Base-by-base conservation (phyloP, 176 grass and related monocot genomes). In the Oryza coarctata region DNA sequence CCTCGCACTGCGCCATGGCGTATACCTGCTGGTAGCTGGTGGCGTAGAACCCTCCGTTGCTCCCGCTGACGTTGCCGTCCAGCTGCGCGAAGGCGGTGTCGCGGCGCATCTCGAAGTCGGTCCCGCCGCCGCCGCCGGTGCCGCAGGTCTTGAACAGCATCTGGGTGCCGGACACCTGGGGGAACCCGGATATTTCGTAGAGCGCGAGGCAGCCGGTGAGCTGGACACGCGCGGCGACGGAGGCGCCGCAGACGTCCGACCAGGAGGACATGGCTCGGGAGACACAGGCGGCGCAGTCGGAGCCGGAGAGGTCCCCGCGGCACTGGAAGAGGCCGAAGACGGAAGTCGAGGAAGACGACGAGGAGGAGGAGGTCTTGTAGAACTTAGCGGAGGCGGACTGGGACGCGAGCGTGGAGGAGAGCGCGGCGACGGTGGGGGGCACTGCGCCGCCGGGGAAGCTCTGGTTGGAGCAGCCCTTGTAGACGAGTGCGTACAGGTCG, bases 381-480 rank as follows among this genome's bases (percentile, higher is more conserved):
- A 99, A 99, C 90, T 95, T 93, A 64, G 93, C 29, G 65, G 90
- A 74, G 80, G 84, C 29, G 9, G 93, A 71, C 49, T 93, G 93
- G 14, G 91, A 15, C 25, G 80, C 82, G 55, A 99, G 89, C 22
- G 91, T 25, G 12, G 91, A 62, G 28, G 89, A 74, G 80, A 99
- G 86, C 3, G 73, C 73, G 0, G 85, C 70, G 14, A 99, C 55
- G 20, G 76, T 71, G 3, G 89, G 18, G 1, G 87, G 85, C 27
- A 86, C 13, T 1, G 20, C 70, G 9, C 87, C 78, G 3, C 85
- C 89, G 2, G 76, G 33, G 79, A 92, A 85, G 78, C 68, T 80
- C 80, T 99, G 93, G 70, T 99, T 99, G 85, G 93, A 87, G 87
- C 96, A 99, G 65, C 96, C 96, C 85, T 99, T 99, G 91, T 99